Conservation (phyloP, 352 stramenopile species). For the Thraustochytrium striatum region DNA sequence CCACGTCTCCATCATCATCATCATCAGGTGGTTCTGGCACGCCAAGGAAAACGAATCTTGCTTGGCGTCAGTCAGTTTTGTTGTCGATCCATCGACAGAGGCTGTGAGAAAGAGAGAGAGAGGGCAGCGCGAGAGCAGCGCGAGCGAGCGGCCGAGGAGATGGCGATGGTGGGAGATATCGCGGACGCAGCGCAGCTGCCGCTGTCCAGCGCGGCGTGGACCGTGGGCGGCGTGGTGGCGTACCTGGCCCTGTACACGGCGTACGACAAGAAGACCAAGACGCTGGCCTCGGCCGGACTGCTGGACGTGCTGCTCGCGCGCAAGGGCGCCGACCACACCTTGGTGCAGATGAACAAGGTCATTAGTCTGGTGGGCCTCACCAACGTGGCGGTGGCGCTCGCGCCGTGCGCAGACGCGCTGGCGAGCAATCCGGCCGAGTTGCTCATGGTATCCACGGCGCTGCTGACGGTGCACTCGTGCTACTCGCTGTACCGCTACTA, state of each 20-base stretch:
- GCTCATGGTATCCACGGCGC: not conserved
- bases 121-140: too few species aligned
- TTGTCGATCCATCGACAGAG: too few species aligned
- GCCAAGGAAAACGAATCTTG: too few species aligned
- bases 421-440: constrained; percentile 1
- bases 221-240: constrained; percentile 5
- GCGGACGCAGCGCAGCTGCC: too few species aligned
- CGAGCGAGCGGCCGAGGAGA: too few species aligned
- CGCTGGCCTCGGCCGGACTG: not conserved
- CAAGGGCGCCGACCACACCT: constrained; percentile 24
- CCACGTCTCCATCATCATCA: too few species aligned
- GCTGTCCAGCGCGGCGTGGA: too few species aligned
- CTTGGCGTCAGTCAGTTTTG: too few species aligned
- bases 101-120: too few species aligned
- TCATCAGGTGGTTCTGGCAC: too few species aligned
- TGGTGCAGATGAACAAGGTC: constrained; percentile 49
- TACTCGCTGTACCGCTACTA: constrained; percentile 49
- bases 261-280: constrained; percentile 44
- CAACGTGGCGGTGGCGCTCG: not conserved
- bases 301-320: constrained; percentile 24
- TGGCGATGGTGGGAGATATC: too few species aligned
- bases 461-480: constrained; percentile 17
- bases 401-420: not conserved
- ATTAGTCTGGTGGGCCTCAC: constrained; percentile 41
- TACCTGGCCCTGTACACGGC: constrained; percentile 48